phyloP scores from a whole-genome alignment of 495 filamentous ascomycete genomes.

The Peziza echinospora region DNA sequence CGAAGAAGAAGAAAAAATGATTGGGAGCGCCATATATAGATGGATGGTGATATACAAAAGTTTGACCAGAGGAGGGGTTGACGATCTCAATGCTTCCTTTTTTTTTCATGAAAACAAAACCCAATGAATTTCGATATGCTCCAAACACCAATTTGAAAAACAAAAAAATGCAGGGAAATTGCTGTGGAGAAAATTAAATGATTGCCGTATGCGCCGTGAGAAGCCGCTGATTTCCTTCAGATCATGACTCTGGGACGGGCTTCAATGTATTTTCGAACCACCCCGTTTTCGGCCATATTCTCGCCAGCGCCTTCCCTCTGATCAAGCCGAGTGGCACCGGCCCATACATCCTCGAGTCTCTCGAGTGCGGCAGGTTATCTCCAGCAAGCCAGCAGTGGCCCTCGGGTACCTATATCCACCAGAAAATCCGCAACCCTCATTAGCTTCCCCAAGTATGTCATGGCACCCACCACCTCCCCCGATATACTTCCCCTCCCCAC shows the following conservation, averaged over 20 bases:
- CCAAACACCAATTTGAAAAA: too few species aligned
- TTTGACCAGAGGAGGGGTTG: too few species aligned
- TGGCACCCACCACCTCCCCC: neutral
- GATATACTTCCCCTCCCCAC: neutral
- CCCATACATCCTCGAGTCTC: slow-evolving; percentile 70
- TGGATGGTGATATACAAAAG: too few species aligned
- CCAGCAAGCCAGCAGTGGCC: slow-evolving; percentile 80
- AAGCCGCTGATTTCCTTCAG: neutral
- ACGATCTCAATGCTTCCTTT: too few species aligned
- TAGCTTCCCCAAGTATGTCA: neutral
- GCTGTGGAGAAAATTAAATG: neutral
- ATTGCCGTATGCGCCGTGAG: neutral
- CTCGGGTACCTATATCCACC: slow-evolving; percentile 42
- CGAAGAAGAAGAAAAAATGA: too few species aligned
- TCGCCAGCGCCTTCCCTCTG: slow-evolving; percentile 63
- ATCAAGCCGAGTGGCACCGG: slow-evolving; percentile 68
- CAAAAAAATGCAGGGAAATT: neutral
- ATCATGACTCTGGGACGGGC: neutral
- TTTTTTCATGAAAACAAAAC: too few species aligned
- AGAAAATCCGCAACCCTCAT: too few species aligned
- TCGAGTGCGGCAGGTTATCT: slow-evolving; percentile 62
- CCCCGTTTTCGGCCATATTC: slow-evolving; percentile 13
- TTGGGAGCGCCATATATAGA: too few species aligned
- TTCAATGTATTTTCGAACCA: slow-evolving; percentile 4
- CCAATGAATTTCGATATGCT: too few species aligned